Conservation (phyloP, 2,329 filamentous ascomycete species). For the Ascochyta rabiei region DNA sequence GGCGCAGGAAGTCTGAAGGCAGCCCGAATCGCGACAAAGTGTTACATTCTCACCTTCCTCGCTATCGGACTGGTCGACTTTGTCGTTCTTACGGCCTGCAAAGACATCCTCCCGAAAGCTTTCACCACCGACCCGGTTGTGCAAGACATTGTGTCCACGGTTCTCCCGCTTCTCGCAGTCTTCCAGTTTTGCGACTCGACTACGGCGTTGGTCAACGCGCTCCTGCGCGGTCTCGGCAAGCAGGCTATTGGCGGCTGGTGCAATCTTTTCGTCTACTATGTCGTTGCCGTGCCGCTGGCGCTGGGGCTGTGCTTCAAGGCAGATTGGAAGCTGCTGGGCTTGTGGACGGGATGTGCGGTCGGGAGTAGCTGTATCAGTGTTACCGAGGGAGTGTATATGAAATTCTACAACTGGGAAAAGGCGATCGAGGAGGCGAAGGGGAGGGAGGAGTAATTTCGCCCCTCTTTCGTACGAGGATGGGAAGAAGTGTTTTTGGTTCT, state of each 20-base stretch:
- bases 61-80: conserved; percentile 46
- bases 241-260: conserved; percentile 49
- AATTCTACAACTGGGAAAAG: conserved; percentile 38
- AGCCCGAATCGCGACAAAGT: conserved; percentile 42
- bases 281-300: conserved; percentile 46
- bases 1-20: conserved; percentile 45
- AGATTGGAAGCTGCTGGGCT: conserved; percentile 43
- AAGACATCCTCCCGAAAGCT: conserved; percentile 40
- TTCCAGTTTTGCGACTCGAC: conserved; percentile 50
- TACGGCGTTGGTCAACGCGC: conserved; percentile 45
- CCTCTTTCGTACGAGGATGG: background rate
- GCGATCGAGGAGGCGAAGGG: conserved; percentile 40
- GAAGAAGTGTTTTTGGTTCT: background rate
- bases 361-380: conserved; percentile 44
- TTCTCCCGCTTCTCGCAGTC: conserved; percentile 44
- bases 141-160: conserved; percentile 38
- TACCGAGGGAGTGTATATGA: conserved; percentile 40
- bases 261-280: conserved; percentile 48
- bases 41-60: conserved; percentile 43
- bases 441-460: conserved; percentile 30
- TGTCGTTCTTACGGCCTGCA: conserved; percentile 35
- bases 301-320: conserved; percentile 45
- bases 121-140: conserved; percentile 47
- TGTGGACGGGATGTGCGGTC: conserved; percentile 48
- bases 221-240: conserved; percentile 46